Evolutionary conservation across 1,139 yeast species (phyloP), one percentile per base, ranked within the genome.

Genomic region (Petasospora fabianii): DNA sequence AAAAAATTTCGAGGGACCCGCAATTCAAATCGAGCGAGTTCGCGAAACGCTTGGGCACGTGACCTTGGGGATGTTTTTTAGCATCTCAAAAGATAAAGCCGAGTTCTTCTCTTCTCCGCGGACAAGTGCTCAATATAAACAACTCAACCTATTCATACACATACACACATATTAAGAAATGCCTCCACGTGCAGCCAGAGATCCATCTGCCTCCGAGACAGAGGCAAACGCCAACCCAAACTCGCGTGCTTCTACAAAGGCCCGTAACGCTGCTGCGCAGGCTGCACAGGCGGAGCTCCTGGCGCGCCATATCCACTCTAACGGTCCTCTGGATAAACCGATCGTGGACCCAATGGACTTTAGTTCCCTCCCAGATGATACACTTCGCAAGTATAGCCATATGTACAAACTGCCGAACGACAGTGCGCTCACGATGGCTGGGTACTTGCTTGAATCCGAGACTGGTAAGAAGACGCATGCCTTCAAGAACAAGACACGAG

Each of bases 391-490:
- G 43, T 86, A 85, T 63, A 68, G 76, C 43, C 64, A 63, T 26
- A 62, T 71, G 36, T 78, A 81, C 60, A 68, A 55, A 15, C 46
- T 65, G 37, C 53, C 60, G 6, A 58, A 75, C 4, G 77, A 81
- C 5, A 70, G 72, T 32, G 71, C 79, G 12, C 64, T 72, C 51
- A 71, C 84, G 2, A 62, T 75, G 44, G 71, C 75, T 44, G 86
- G 84, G 1, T 80, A 72, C 54, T 64, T 85, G 38, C 61, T 84
- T 31, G 75, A 71, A 39, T 74, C 81, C 16, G 74, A 75, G 30
- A 65, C 82, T 5, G 95, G 95, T 3, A 78, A 75, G 58, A 75
- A 77, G 54, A 78, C 94, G 0, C 63, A 60, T 41, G 67, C 77
- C 20, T 68, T 61, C 43, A 69, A 66, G 46, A 55, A 60, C 39